Conservation (phyloP, 805 yeast species). For the Debaryomyces hansenii region DNA sequence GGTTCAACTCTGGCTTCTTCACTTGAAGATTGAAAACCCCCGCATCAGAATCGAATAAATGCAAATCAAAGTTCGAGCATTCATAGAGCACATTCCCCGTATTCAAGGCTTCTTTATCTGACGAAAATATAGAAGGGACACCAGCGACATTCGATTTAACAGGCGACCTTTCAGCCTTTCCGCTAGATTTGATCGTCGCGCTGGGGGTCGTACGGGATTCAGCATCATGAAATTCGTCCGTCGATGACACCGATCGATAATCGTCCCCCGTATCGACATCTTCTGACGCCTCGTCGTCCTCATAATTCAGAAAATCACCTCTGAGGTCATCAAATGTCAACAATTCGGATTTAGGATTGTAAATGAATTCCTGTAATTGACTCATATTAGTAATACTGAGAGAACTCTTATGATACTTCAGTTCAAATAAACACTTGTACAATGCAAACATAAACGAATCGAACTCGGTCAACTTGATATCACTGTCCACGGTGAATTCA, state of each 20-base stretch:
- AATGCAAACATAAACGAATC: slow-evolving; percentile 62
- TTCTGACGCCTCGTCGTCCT: slow-evolving; percentile 9
- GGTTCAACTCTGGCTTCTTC: slow-evolving; percentile 24
- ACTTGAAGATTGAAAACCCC: slow-evolving; percentile 49
- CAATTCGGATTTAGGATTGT: slow-evolving; percentile 22
- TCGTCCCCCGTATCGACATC: slow-evolving; percentile 10
- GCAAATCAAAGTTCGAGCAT: slow-evolving; percentile 41
- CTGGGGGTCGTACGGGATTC: neutral
- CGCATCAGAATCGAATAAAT: slow-evolving; percentile 54
- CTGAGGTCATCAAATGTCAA: slow-evolving; percentile 23
- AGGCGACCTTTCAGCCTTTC: neutral
- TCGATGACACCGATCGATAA: slow-evolving; percentile 11
- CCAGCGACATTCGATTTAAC: no score
- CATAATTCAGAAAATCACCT: slow-evolving; percentile 12
- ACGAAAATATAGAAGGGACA: neutral
- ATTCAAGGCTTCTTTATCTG: neutral
- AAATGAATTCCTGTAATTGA: slow-evolving; percentile 60
- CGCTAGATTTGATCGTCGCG: neutral
- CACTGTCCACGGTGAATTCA: slow-evolving; percentile 72
- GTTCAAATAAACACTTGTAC: slow-evolving; percentile 72
- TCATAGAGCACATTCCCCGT: slow-evolving; percentile 18
- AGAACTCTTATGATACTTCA: slow-evolving; percentile 61
- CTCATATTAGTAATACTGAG: slow-evolving; percentile 37
- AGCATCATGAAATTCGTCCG: slow-evolving; percentile 16
- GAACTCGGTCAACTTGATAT: slow-evolving; percentile 54